Conservation (phyloP, 2,329 filamentous ascomycete genomes). For the Stagonosporopsis cucurbitacearum region DNA sequence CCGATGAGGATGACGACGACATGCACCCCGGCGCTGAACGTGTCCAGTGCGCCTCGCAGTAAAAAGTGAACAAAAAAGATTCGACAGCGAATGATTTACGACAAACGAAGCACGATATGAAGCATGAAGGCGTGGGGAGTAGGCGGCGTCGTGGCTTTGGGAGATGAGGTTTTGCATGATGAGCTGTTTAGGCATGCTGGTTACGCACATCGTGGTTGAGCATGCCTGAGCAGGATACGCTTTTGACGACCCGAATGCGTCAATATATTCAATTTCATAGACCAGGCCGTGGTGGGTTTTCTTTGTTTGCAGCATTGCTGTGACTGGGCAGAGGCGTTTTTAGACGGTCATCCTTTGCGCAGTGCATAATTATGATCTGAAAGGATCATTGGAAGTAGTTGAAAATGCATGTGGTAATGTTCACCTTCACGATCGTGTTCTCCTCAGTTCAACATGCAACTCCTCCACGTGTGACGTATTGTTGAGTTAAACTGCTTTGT, state of each 20-base stretch:
- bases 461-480: background rate
- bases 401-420: conserved; percentile 20
- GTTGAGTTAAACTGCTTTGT: background rate
- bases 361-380: conserved; percentile 10
- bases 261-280: conserved; percentile 7
- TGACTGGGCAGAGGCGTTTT: conserved; percentile 19
- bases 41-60: conserved; percentile 88
- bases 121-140: conserved; percentile 6
- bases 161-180: conserved; percentile 17
- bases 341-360: conserved; percentile 19
- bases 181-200: conserved; percentile 9
- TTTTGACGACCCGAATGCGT: conserved; percentile 3
- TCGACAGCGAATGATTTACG: conserved; percentile 14
- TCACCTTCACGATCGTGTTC: background rate
- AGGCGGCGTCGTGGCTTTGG: conserved; percentile 17
- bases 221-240: conserved; percentile 1
- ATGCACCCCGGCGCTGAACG: conserved; percentile 72
- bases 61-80: conserved; percentile 51
- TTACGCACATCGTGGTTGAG: conserved; percentile 4
- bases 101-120: conserved; percentile 13
- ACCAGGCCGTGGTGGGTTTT: conserved; percentile 10
- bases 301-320: conserved; percentile 19
- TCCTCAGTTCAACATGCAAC: background rate
- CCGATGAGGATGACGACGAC: conserved; percentile 70
- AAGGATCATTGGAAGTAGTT: conserved; percentile 7